Percentiles rank a stretch among this genome's conserved stretches.
Conservation (phyloP, 1,284 basidiomycete genomes). For the Apiotrichum montevideense region DNA sequence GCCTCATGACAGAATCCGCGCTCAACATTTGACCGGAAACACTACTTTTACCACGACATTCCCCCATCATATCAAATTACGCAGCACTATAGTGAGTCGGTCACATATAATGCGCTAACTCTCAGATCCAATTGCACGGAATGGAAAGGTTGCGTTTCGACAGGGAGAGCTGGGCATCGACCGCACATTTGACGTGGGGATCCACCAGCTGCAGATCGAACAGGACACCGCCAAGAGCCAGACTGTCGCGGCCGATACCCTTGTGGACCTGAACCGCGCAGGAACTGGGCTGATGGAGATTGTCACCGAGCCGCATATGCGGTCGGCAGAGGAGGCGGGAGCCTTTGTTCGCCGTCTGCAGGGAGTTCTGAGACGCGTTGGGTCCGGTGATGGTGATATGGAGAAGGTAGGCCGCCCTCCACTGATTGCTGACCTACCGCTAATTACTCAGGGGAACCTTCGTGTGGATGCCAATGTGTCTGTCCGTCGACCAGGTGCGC, state of each 20-base stretch:
- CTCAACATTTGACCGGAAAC: constrained; percentile 93
- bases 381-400: constrained; percentile 94
- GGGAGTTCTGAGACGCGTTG: constrained; percentile 70
- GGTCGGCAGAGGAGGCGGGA: constrained; percentile 86
- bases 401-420: constrained; percentile 60
- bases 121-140: constrained; percentile 69
- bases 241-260: constrained; percentile 56
- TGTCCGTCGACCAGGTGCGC: constrained; percentile 60
- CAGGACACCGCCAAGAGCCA: constrained; percentile 96
- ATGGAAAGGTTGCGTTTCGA: constrained; percentile 58
- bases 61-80: constrained; percentile 96
- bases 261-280: constrained; percentile 85
- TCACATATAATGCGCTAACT: background rate
- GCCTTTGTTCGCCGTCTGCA: constrained; percentile 83
- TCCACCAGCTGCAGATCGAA: constrained; percentile 92
- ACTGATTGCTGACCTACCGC: background rate
- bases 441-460: constrained; percentile 65
- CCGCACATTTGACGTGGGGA: constrained; percentile 56
- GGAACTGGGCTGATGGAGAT: constrained; percentile 92
- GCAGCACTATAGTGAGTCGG: constrained; percentile 71
- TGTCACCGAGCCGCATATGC: constrained; percentile 87
- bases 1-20: constrained; percentile 50
- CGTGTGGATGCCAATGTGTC: constrained; percentile 96
- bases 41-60: constrained; percentile 96
- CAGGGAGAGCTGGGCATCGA: constrained; percentile 41